Conservation (phyloP, 2,329 filamentous ascomycete genomes). For the Parastagonospora avenae region DNA sequence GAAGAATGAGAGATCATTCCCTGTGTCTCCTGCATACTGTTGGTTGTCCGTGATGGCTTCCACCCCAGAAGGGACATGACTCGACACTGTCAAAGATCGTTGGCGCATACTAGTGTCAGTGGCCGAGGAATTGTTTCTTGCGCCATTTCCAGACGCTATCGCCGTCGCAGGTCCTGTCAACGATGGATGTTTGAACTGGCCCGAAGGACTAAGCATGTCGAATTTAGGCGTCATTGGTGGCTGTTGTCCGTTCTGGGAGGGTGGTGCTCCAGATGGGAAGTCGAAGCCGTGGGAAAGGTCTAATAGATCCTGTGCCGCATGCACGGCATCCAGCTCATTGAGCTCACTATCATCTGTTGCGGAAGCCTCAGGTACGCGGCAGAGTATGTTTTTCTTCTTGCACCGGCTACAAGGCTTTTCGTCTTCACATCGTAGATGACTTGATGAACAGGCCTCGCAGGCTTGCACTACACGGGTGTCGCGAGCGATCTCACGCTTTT, state of each 20-base stretch:
- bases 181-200: conserved; percentile 1
- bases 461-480: conserved; percentile 49
- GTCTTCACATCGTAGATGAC: conserved; percentile 61
- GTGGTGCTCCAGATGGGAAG: conserved; percentile 16
- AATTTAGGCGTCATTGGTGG: conserved; percentile 3
- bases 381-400: conserved; percentile 55
- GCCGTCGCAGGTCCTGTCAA: background rate
- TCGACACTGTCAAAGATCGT: conserved; percentile 1
- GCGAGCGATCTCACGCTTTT: conserved; percentile 31
- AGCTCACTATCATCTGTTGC: conserved; percentile 18
- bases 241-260: conserved; percentile 3
- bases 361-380: conserved; percentile 34
- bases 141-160: background rate
- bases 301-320: conserved; percentile 39
- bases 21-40: conserved; percentile 9
- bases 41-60: conserved; percentile 10
- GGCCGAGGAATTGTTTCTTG: background rate
- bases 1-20: conserved; percentile 16
- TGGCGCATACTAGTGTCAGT: background rate
- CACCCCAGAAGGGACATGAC: background rate
- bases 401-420: conserved; percentile 60
- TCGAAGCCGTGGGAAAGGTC: conserved; percentile 33
- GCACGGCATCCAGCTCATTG: conserved; percentile 29
- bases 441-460: conserved; percentile 57
- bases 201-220: background rate